These are phyloP conservation scores for Cyberlindnera meyerae DNA, from an alignment of 805 yeast genomes.

Conservation along the genomic window DNA sequence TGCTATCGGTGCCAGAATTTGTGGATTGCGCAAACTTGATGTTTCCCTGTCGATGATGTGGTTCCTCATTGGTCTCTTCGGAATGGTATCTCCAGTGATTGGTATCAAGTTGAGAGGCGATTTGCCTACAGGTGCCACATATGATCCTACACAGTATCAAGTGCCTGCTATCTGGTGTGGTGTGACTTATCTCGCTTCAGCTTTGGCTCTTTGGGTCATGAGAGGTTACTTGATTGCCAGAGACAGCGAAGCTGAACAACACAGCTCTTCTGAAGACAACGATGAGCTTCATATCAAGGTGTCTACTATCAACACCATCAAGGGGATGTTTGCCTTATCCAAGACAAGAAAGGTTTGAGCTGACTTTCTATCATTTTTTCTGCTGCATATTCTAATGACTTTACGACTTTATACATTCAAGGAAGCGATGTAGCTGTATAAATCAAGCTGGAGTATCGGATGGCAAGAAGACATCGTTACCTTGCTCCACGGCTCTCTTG, in stretches of 20 bases:
- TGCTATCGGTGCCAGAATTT: constrained; percentile 46
- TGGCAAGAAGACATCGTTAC: constrained; percentile 49
- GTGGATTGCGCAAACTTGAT: constrained; percentile 48
- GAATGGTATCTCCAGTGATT: constrained; percentile 53
- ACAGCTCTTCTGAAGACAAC: constrained; percentile 24
- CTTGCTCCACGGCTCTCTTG: constrained; percentile 66
- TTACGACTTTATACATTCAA: too few species aligned
- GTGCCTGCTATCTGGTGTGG: constrained; percentile 59
- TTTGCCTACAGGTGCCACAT: constrained; percentile 23
- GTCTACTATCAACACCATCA: not conserved
- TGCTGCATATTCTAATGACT: not conserved
- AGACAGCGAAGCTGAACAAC: constrained; percentile 30
- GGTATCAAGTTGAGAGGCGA: constrained; percentile 45
- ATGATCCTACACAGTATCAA: constrained; percentile 43
- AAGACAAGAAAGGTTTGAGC: constrained; percentile 12
- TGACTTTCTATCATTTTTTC: not conserved
- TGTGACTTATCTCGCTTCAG: constrained; percentile 42
- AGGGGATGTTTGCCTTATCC: constrained; percentile 10
- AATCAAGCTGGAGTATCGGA: not conserved
- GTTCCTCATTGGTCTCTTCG: constrained; percentile 46
- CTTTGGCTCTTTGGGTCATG: constrained; percentile 36
- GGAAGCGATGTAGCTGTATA: too few species aligned
- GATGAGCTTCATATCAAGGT: constrained; percentile 23
- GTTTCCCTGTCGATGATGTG: constrained; percentile 48
- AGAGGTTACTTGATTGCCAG: constrained; percentile 56